phyloP scores from a whole-genome alignment of 2,329 filamentous ascomycete species.

The Sarocladium kiliense region DNA sequence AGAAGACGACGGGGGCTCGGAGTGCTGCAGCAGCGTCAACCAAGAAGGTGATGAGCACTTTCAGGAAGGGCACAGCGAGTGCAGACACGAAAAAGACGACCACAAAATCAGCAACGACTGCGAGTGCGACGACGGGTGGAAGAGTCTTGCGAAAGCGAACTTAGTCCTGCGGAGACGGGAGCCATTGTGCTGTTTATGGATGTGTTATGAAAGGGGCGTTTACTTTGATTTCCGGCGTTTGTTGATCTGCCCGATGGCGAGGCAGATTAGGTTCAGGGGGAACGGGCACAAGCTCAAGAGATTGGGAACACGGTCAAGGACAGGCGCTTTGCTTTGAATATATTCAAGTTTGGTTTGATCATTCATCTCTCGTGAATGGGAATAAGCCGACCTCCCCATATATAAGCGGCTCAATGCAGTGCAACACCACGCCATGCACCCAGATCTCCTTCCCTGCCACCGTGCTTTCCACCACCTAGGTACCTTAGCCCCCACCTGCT shows the following conservation, averaged over 20 bases:
- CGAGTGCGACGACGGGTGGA: constrained; percentile 39
- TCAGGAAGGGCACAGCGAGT: constrained; percentile 46
- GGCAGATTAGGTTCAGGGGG: background rate
- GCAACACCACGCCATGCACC: constrained; percentile 1
- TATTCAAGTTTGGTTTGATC: constrained; percentile 4
- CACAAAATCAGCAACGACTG: constrained; percentile 32
- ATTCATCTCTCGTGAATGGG: background rate
- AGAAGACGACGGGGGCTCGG: constrained; percentile 40
- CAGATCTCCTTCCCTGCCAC: background rate
- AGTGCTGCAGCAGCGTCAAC: constrained; percentile 34
- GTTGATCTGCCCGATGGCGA: background rate
- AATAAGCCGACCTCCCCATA: background rate
- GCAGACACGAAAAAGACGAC: constrained; percentile 45
- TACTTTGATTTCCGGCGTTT: background rate
- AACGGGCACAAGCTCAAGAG: background rate
- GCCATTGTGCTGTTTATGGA: no score
- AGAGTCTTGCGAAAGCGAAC: constrained; percentile 51
- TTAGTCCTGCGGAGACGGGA: background rate
- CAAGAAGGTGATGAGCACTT: constrained; percentile 45
- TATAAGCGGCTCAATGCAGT: background rate
- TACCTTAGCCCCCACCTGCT: constrained; percentile 5
- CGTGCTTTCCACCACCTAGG: background rate
- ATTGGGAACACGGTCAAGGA: background rate
- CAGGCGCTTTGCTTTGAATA: constrained; percentile 8
- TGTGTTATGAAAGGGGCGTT: background rate